phyloP scores from a whole-genome alignment of 2,329 filamentous ascomycete species.

The Monosporascus ibericus region DNA sequence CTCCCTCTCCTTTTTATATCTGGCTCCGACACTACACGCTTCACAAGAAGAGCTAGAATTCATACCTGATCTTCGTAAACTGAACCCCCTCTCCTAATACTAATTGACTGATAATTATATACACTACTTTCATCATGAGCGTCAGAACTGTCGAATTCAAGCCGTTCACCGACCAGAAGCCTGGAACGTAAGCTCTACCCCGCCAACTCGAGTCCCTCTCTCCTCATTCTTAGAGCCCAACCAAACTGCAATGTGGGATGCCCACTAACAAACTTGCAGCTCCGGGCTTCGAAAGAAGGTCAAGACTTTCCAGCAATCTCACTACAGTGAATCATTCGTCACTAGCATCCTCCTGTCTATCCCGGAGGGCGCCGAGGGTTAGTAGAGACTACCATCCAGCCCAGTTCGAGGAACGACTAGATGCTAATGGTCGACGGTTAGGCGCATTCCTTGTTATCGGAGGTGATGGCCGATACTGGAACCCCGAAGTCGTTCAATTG shows the following conservation, averaged over 20 bases:
- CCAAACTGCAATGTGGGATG: background rate
- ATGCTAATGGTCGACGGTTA: constrained; percentile 20
- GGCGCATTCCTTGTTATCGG: constrained; percentile 87
- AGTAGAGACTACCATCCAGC: constrained; percentile 9
- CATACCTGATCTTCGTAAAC: background rate
- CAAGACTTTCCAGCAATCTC: constrained; percentile 87
- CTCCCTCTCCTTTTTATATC: background rate
- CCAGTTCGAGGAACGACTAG: background rate
- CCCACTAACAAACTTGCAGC: constrained; percentile 40
- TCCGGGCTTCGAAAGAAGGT: constrained; percentile 99
- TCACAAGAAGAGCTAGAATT: too few relatives aligned
- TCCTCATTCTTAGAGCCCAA: background rate
- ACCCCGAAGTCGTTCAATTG: constrained; percentile 91
- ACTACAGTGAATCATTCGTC: constrained; percentile 96
- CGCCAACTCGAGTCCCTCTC: constrained; percentile 17
- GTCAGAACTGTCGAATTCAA: constrained; percentile 73
- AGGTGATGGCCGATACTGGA: constrained; percentile 95
- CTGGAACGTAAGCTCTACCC: constrained; percentile 68
- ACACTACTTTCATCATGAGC: constrained; percentile 47
- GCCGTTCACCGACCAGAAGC: constrained; percentile 94
- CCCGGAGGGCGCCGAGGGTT: constrained; percentile 82
- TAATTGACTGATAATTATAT: background rate
- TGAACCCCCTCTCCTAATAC: background rate
- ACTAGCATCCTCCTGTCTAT: constrained; percentile 93
- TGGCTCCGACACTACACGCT: background rate